Evolutionary conservation across 1,284 basidiomycete species (phyloP), one percentile per base, ranked within the genome.

Genomic region (Fomitopsis betulina): DNA sequence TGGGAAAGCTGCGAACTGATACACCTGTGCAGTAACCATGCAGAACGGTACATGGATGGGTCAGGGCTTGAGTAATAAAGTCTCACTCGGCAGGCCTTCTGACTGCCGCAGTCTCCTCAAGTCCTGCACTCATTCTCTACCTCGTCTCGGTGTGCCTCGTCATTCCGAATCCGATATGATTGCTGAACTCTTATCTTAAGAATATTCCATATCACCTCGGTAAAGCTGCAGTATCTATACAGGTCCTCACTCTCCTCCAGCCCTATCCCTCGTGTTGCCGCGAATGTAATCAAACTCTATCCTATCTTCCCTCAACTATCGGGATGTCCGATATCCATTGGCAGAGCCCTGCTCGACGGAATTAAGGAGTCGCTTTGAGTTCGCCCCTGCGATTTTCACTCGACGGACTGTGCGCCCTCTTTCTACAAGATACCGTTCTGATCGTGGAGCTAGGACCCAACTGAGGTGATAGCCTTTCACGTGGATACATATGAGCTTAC

Each of bases 241-340:
- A 2, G 10, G 10, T 33, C 4, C 39, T 53, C 42, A 53, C 5
- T 27, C 1, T 19, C n/a, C 30, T 9, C 10, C 27, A 57, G 56
- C 56, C 3, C 15, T 57, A 5, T 53, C 56, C 8, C 30, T 57
- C 8, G 21, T 57, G 7, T 37, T 57, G 27, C 56, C 56, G 12
- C 23, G 56, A 13, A 21, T 57, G 51, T 53, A 57, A n/a, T 30
- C 43, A 7, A 57, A 57, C 37, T 37, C 51, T 13, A 47, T 57
- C n/a, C 39, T 57, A 7, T 53, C 56, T 3, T 57, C 56, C 13
- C 56, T 57, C 50, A 57, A 57, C 40, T 47, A 51, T 17, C 56
- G 56, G 23, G 42, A 57, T 8, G 49, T 51, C 32, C 17, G 8
- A 32, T 3, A 9, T 12, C 49, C 49, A n/a, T n/a, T n/a, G n/a